Evolutionary conservation across 2,329 filamentous ascomycete genomes (phyloP).

Genomic region (Neurospora sp.): DNA sequence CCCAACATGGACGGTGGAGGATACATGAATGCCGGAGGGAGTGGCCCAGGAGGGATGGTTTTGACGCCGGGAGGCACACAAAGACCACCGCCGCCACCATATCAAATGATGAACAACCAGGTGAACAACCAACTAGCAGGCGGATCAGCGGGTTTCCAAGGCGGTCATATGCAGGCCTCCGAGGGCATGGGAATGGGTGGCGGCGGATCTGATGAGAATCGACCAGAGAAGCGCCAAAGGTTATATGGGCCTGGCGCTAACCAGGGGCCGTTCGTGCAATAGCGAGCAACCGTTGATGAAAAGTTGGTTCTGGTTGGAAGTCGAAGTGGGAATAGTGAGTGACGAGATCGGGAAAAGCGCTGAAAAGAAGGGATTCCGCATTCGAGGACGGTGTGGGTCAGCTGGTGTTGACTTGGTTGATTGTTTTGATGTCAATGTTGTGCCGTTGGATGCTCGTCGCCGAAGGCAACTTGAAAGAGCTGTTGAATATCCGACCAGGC

Average conservation of each 20-base stretch:
- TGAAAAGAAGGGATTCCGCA: neutral
- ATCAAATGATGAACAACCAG: neutral
- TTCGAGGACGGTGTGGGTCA: neutral
- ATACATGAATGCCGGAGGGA: conserved; percentile 34
- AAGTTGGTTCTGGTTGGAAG: neutral
- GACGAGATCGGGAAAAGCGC: neutral
- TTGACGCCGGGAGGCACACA: conserved; percentile 29
- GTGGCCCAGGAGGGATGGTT: conserved; percentile 29
- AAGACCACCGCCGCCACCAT: conserved; percentile 16
- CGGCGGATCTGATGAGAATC: conserved; percentile 23
- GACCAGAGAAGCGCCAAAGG: conserved; percentile 44
- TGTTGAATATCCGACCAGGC: neutral
- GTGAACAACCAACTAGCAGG: conserved; percentile 2
- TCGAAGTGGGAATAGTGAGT: neutral
- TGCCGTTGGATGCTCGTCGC: neutral
- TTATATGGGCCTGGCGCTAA: conserved; percentile 29
- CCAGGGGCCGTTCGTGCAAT: conserved; percentile 31
- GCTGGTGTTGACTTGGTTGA: neutral
- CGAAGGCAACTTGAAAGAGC: neutral
- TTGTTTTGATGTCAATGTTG: neutral
- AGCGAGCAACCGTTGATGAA: neutral
- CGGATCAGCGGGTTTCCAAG: neutral
- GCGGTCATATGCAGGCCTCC: conserved; percentile 10
- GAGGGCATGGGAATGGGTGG: conserved; percentile 20
- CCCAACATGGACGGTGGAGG: conserved; percentile 36